These are phyloP conservation scores for Chaetomium sp. DNA, from an alignment of 2,329 filamentous ascomycete genomes.

Conservation along the genomic window DNA sequence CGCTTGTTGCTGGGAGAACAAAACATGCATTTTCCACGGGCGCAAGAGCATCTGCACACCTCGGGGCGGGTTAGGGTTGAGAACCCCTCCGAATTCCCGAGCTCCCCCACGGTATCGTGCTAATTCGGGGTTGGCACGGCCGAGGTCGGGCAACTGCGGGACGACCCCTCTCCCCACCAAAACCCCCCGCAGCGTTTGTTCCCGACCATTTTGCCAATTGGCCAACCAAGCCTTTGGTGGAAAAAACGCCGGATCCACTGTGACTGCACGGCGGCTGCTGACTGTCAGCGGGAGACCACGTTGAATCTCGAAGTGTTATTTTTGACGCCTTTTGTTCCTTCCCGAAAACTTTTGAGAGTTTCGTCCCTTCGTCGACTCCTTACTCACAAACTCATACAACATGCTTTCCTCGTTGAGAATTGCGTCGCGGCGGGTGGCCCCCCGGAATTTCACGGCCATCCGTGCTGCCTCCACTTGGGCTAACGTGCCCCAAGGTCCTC, in stretches of 20 bases:
- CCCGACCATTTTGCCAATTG: constrained; percentile 12
- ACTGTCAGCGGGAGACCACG: constrained; percentile 1
- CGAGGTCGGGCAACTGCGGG: constrained; percentile 14
- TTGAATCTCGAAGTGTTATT: not conserved
- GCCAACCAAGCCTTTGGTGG: constrained; percentile 9
- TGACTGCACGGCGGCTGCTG: not conserved
- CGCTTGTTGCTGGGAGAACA: too few species aligned
- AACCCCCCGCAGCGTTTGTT: not conserved
- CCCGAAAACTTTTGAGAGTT: not conserved
- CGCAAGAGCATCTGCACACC: too few species aligned
- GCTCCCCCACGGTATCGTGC: not conserved
- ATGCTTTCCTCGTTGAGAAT: constrained; percentile 54
- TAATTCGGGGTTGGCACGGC: constrained; percentile 2
- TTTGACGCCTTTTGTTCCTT: not conserved
- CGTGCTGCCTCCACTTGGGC: constrained; percentile 77
- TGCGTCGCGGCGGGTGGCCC: constrained; percentile 43
- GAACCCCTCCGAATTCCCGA: not conserved
- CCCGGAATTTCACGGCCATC: constrained; percentile 36
- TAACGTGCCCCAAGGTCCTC: constrained; percentile 87
- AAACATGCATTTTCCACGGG: too few species aligned
- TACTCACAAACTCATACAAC: constrained; percentile 23
- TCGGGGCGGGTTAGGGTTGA: not conserved
- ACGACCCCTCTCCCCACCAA: not conserved
- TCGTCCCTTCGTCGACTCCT: not conserved
- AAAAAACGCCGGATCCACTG: constrained; percentile 5